phyloP scores from a whole-genome alignment of 1,284 basidiomycete genomes.

The Papiliotrema terrestris region DNA sequence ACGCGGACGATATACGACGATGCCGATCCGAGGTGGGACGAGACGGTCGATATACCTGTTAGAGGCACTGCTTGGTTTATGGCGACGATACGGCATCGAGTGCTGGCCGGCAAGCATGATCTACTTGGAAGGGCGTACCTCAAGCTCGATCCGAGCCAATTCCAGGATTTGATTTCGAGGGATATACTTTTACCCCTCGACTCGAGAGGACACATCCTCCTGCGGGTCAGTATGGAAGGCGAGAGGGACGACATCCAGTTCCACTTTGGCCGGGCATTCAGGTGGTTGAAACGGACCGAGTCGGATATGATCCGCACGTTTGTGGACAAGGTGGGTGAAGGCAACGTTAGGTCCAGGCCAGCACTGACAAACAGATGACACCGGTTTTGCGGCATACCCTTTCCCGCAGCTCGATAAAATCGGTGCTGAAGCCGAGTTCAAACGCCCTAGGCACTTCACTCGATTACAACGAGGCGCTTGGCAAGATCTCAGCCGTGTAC shows the following conservation, averaged over 20 bases:
- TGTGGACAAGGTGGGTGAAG: conserved; percentile 78
- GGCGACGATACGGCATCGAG: conserved; percentile 88
- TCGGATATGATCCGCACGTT: conserved; percentile 95
- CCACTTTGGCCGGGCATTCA: conserved; percentile 94
- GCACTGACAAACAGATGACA: conserved; percentile 65
- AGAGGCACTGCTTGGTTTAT: conserved; percentile 83
- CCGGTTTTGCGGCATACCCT: conserved; percentile 89
- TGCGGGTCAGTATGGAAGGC: conserved; percentile 95
- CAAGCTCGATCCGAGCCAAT: conserved; percentile 83
- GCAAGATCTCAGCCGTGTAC: conserved; percentile 73
- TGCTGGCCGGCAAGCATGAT: conserved; percentile 83
- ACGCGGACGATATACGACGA: conserved; percentile 95
- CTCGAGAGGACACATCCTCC: conserved; percentile 69
- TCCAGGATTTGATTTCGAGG: conserved; percentile 83
- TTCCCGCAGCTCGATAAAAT: conserved; percentile 72
- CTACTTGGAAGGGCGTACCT: conserved; percentile 88
- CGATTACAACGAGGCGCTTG: conserved; percentile 65
- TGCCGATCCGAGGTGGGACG: conserved; percentile 89
- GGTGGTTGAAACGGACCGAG: conserved; percentile 89
- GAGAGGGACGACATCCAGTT: conserved; percentile 98
- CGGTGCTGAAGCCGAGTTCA: conserved; percentile 61
- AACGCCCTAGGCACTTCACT: conserved; percentile 54
- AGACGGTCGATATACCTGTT: conserved; percentile 91
- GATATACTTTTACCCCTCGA: conserved; percentile 91
- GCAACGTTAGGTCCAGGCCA: neutral